A percentile compares a stretch with the other conserved stretches of the same genome.
phyloP scores from a whole-genome alignment of 2,329 filamentous ascomycete species.

The Phoma herbarum region DNA sequence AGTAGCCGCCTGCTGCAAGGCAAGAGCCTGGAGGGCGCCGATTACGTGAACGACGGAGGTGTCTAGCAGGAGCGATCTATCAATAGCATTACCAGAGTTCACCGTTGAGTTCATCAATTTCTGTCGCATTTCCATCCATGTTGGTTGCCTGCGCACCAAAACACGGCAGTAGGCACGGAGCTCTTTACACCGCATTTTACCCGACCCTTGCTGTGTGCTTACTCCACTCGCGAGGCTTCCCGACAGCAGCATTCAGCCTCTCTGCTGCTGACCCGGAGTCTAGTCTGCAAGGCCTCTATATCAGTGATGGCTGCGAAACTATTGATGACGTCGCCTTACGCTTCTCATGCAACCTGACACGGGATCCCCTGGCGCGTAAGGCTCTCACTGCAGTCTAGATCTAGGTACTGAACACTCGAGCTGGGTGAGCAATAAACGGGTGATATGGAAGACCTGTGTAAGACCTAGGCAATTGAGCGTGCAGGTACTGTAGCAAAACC shows the following conservation, averaged over 20 bases:
- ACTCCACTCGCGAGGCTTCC: not conserved
- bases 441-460: not conserved
- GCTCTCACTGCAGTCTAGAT: not conserved
- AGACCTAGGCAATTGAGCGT: not conserved
- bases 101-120: not conserved
- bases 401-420: too few relatives aligned
- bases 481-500: not conserved
- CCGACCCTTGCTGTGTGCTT: conserved; percentile 5
- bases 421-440: not conserved
- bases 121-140: not conserved
- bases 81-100: not conserved
- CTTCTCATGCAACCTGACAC: conserved; percentile 2
- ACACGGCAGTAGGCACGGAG: conserved; percentile 3
- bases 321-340: conserved; percentile 17
- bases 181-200: conserved; percentile 6
- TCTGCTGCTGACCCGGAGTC: conserved; percentile 11
- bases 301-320: conserved; percentile 6
- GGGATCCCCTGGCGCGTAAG: not conserved
- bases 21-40: not conserved
- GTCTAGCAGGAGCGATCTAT: not conserved
- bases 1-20: not conserved
- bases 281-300: not conserved
- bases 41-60: not conserved
- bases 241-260: conserved; percentile 7
- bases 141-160: not conserved